phyloP scores from a whole-genome alignment of 192 early-diverging fungal genomes.

The Coemansia asiatica region DNA sequence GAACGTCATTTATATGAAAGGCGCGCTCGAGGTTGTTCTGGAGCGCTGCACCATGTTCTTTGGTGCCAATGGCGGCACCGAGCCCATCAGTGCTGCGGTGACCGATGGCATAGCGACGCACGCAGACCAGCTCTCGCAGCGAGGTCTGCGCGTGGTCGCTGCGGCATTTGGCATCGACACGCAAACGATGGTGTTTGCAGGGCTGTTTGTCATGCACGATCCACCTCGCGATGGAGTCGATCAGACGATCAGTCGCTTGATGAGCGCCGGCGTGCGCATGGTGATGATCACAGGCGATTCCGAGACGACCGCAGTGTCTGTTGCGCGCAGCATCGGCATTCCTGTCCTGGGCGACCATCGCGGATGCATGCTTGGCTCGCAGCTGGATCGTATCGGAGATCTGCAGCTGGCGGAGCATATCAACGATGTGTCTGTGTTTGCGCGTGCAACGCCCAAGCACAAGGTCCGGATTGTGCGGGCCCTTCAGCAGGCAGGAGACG shows the following conservation, averaged over 20 bases:
- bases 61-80: conserved; percentile 52
- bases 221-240: conserved; percentile 80
- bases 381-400: conserved; percentile 70
- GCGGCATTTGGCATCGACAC: conserved; percentile 69
- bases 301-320: conserved; percentile 84
- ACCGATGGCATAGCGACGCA: conserved; percentile 61
- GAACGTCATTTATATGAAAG: conserved; percentile 72
- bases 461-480: conserved; percentile 91
- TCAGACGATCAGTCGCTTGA: conserved; percentile 70
- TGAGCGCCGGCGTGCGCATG: conserved; percentile 79
- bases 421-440: conserved; percentile 67
- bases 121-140: conserved; percentile 67
- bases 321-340: conserved; percentile 85
- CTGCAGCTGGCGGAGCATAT: conserved; percentile 65
- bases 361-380: conserved; percentile 69
- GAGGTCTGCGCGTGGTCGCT: conserved; percentile 85
- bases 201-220: conserved; percentile 87
- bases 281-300: conserved; percentile 99
- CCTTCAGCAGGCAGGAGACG: conserved; percentile 78
- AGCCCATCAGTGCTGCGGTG: conserved; percentile 59
- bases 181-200: conserved; percentile 71
- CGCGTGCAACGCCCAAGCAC: conserved; percentile 81
- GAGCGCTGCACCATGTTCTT: conserved; percentile 68
- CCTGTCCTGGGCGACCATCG: conserved; percentile 49
- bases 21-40: conserved; percentile 80